Base-by-base conservation (phyloP, 2,329 filamentous ascomycete genomes). In the Neonectria magnoliae region DNA sequence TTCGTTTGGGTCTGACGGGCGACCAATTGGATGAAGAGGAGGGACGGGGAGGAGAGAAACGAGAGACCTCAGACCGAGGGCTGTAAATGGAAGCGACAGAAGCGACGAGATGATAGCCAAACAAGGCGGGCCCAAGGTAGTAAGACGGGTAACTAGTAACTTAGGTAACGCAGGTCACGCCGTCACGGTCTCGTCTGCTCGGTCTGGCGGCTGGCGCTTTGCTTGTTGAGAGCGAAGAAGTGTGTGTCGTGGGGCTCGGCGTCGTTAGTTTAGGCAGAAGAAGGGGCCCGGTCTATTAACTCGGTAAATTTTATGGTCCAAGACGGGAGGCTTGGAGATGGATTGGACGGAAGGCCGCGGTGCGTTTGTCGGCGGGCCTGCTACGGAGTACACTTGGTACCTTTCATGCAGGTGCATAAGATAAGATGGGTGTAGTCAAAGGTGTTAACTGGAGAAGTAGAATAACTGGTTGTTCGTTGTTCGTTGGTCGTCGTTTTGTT, bases 211-310 rank as follows among this genome's bases (percentile, higher is more conserved):
- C 50, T 44, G 51, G 60, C 29, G 55, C 48, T 51, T 55, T 54
- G 50, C 38, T 60, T 57, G 57, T 60, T 60, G 57, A 20, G 42
- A 55, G 60, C 59, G 51, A 55, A n/a, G n/a, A 62, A 53, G 64
- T 66, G 55, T 68, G 68, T 62, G 65, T 68, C 42, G 62, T 71
- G 69, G 71, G 54, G 64, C 62, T 58, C 65, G 67, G 62, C 64
- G 64, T 69, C 57, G 62, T 67, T 70, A 53, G 48, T 70, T 70
- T 72, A 72, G 71, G 71, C 71, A 73, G 71, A 73, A 73, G 67
- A 68, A 65, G 67, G 58, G 36, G 68, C 67, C 62, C 57, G 67
- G 65, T 67, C 69, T 64, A 60, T 57, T 72, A 57, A 65, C 53
- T 72, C 63, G 67, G 68, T 69, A 73, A 73, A 71, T 71, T 69